Evolutionary conservation across 78 protist genomes (phyloP), one percentile per base, ranked within the genome.

Genomic region (Isochrysis galbana): DNA sequence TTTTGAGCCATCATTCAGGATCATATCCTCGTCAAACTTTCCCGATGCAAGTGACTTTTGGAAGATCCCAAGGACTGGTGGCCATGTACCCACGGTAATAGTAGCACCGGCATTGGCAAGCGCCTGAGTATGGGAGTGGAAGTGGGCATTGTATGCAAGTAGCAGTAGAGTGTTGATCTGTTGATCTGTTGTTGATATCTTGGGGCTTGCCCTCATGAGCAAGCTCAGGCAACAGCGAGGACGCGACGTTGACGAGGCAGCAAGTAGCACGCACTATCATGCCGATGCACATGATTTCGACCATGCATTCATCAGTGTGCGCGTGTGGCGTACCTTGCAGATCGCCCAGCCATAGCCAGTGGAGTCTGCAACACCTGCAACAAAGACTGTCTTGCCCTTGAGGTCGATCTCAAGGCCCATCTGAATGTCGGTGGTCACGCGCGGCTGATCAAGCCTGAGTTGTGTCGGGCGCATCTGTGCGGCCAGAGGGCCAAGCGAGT

Each of bases 301-400:
- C n/a, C n/a, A n/a, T n/a, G n/a, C n/a, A n/a, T n/a, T n/a, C n/a
- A n/a, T n/a, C n/a, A n/a, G n/a, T n/a, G n/a, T n/a, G n/a, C n/a
- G n/a, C n/a, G n/a, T n/a, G n/a, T n/a, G n/a, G n/a, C n/a, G 91
- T 74, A 21, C 51, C 87, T 93, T 93, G 36, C 91, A 80, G 72
- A 93, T 93, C 14, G 94, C 94, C 94, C 94, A 93, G 1, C 92
- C 94, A 54, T 87, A 93, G 23, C 94, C 94, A 17, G 86, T 44
- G 23, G 90, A 55, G 78, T 93, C 94, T 7, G 90, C 94, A 5
- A 93, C 94, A 7, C 94, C 94, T 0, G 94, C 94, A 29, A 93
- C 89, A 55, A 93, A 93, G 7, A 92, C 94, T 1, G 32, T n/a
- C 92, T 93, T 90, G 5, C 92, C 92, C 39, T 0, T 90, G 45